Percentiles rank a stretch among this genome's conserved stretches.
These are phyloP conservation scores for Phytophthora pisi DNA, from an alignment of 352 stramenopile genomes.

Conservation along the genomic window DNA sequence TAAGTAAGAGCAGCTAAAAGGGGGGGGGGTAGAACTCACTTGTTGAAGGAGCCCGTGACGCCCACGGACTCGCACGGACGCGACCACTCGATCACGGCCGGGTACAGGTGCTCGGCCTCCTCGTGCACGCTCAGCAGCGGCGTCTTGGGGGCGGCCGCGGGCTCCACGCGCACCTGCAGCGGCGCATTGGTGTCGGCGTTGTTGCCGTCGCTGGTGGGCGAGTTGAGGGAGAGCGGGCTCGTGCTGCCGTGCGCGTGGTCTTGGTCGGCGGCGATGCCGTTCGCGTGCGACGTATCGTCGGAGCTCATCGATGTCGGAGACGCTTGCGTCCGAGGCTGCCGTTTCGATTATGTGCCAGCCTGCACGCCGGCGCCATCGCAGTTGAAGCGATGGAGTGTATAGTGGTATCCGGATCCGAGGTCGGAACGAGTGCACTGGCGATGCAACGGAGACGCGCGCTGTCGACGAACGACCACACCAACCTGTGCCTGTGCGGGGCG, in stretches of 20 bases:
- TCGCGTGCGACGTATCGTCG: background rate
- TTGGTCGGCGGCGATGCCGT: background rate
- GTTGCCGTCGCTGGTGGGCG: background rate
- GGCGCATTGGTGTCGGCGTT: background rate
- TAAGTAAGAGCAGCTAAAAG: too few relatives aligned
- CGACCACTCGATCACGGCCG: conserved; percentile 66
- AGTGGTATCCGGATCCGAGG: conserved; percentile 4
- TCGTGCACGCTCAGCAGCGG: conserved; percentile 40
- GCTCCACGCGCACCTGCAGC: conserved; percentile 7
- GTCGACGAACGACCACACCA: conserved; percentile 5
- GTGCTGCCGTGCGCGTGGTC: conserved; percentile 6
- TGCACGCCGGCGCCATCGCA: background rate
- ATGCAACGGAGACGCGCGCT: conserved; percentile 1
- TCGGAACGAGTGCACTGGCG: conserved; percentile 19
- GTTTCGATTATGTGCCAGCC: conserved; percentile 26
- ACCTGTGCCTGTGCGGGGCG: too few relatives aligned
- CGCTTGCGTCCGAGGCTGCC: conserved; percentile 14
- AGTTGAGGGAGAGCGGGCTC: conserved; percentile 13
- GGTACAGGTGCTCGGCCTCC: conserved; percentile 58
- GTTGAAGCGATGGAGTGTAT: background rate
- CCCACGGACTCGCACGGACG: conserved; percentile 58
- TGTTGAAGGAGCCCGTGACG: conserved; percentile 86
- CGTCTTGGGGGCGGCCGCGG: conserved; percentile 11
- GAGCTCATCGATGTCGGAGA: conserved; percentile 19
- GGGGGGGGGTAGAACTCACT: conserved; percentile 37